Conservation (phyloP, 768 basidiomycete genomes). For the Boletellus ananiceps region DNA sequence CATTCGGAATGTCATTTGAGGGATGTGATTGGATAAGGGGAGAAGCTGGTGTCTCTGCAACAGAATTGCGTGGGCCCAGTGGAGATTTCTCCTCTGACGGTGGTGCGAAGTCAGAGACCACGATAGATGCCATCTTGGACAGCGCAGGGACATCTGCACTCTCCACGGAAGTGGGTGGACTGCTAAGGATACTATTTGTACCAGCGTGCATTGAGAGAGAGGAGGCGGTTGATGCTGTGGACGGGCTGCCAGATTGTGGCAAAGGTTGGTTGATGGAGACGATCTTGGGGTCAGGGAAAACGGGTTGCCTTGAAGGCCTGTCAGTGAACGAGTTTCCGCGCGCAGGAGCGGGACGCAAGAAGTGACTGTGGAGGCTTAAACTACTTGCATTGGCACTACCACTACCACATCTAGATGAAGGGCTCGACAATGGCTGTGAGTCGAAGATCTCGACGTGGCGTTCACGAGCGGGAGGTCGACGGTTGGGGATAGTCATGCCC, state of each 20-base stretch:
- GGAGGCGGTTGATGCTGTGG: constrained; percentile 35
- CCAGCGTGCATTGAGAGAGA: constrained; percentile 40
- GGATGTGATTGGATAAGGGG: constrained; percentile 25
- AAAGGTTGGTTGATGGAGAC: constrained; percentile 9
- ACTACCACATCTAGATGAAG: constrained; percentile 32
- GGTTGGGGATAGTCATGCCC: constrained; percentile 57
- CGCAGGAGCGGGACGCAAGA: constrained; percentile 8
- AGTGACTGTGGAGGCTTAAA: constrained; percentile 15
- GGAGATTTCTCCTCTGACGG: constrained; percentile 1
- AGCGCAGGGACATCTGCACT: constrained; percentile 38
- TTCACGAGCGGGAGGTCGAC: constrained; percentile 42
- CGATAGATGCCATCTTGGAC: constrained; percentile 26
- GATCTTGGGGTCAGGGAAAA: constrained; percentile 2
- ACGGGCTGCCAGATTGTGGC: constrained; percentile 35
- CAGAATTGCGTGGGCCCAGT: background rate
- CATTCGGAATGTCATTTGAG: constrained; percentile 16
- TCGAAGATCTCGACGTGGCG: constrained; percentile 78
- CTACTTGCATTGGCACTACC: constrained; percentile 28
- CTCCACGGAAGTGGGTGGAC: constrained; percentile 50
- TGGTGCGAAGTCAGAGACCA: constrained; percentile 8
- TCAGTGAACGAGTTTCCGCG: constrained; percentile 16
- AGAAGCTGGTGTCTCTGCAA: constrained; percentile 12
- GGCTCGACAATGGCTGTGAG: constrained; percentile 72
- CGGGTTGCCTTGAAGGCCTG: constrained; percentile 19
- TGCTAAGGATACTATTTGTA: constrained; percentile 39